These are phyloP conservation scores for Chloris gayana DNA, from an alignment of 176 grass and related monocot genomes.

Conservation along the genomic window DNA sequence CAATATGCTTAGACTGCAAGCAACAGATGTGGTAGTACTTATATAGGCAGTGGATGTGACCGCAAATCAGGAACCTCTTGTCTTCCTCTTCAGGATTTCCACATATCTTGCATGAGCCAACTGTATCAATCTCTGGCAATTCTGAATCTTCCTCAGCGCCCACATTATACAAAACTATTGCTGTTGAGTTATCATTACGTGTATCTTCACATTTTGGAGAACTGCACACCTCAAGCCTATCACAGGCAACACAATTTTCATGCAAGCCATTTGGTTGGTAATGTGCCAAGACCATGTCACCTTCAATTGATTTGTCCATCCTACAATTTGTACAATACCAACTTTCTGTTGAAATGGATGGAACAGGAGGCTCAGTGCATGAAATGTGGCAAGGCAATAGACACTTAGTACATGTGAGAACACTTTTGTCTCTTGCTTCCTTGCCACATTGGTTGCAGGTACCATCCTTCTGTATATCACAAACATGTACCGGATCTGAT, in stretches of 20 bases:
- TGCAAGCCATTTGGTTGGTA: conserved; percentile 32
- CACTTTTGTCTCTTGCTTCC: conserved; percentile 43
- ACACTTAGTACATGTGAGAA: conserved; percentile 69
- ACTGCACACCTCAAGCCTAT: conserved; percentile 46
- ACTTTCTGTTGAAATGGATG: conserved; percentile 49
- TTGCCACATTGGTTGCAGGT: conserved; percentile 59
- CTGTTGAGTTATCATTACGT: conserved; percentile 42
- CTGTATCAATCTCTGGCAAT: conserved; percentile 35
- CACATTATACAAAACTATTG: conserved; percentile 31
- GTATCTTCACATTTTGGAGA: conserved; percentile 29
- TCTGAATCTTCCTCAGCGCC: conserved; percentile 29
- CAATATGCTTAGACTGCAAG: conserved; percentile 62
- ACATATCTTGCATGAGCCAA: conserved; percentile 76
- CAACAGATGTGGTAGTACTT: conserved; percentile 87
- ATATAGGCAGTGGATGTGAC: conserved; percentile 67
- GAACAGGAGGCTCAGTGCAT: conserved; percentile 53
- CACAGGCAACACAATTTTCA: conserved; percentile 51
- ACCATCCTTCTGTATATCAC: conserved; percentile 33
- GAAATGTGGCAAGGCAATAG: conserved; percentile 59
- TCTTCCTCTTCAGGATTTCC: conserved; percentile 65
- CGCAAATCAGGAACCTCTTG: conserved; percentile 76
- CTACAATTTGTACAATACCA: conserved; percentile 71
- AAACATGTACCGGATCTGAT: conserved; percentile 43
- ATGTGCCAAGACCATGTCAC: conserved; percentile 6
- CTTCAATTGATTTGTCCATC: conserved; percentile 20